phyloP scores from a whole-genome alignment of 768 basidiomycete species.

The Hygrophorus pudorinus region DNA sequence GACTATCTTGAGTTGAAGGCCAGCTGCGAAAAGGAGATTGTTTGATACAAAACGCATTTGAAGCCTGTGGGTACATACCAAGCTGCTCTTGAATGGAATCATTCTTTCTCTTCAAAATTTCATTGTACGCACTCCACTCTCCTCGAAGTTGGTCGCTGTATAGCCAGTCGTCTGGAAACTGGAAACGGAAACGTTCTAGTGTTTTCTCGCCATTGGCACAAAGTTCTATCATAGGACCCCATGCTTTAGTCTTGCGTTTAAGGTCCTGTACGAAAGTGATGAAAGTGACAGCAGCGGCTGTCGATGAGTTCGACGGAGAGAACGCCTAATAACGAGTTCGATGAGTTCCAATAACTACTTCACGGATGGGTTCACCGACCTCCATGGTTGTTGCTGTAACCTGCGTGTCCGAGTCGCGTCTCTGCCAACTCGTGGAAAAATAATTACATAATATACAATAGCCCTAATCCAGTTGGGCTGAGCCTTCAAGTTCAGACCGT shows the following conservation, averaged over 20 bases:
- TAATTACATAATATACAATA: constrained; percentile 6
- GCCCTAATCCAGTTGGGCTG: background rate
- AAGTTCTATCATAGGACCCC: constrained; percentile 93
- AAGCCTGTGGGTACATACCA: constrained; percentile 40
- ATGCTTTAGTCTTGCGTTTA: constrained; percentile 92
- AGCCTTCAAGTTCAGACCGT: constrained; percentile 5
- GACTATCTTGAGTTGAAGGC: constrained; percentile 98
- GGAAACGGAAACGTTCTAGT: constrained; percentile 91
- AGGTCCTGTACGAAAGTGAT: constrained; percentile 99
- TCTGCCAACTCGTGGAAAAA: background rate
- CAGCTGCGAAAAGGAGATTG: constrained; percentile 42
- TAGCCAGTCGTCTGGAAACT: constrained; percentile 96
- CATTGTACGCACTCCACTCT: constrained; percentile 98
- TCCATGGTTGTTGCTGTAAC: constrained; percentile 6
- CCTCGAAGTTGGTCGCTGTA: constrained; percentile 96
- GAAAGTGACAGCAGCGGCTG: constrained; percentile 96
- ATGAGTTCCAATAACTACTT: background rate
- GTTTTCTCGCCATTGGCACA: constrained; percentile 96
- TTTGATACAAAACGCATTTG: background rate
- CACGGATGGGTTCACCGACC: constrained; percentile 2
- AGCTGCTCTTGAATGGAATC: constrained; percentile 98
- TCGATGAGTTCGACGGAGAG: constrained; percentile 79
- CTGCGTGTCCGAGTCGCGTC: background rate
- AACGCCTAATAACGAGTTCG: constrained; percentile 39
- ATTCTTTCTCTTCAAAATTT: constrained; percentile 96